Percentiles rank a stretch among this genome's conserved stretches.
These are phyloP conservation scores for Penicillium italicum DNA, from an alignment of 2,329 filamentous ascomycete species.

Conservation along the genomic window DNA sequence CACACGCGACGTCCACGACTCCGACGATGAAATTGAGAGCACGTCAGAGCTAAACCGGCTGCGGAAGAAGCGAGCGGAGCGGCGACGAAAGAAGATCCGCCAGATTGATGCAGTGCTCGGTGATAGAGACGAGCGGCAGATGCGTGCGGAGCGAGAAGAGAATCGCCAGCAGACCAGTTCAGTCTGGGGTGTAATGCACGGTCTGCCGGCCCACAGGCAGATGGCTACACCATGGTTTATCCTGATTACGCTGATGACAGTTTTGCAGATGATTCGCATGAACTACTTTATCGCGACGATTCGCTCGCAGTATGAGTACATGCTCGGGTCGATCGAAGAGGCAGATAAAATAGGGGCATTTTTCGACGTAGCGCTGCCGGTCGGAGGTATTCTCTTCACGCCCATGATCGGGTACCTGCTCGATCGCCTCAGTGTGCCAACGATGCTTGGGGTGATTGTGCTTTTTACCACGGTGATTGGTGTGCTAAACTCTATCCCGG, in stretches of 20 bases:
- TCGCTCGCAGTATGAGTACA: conserved; percentile 72
- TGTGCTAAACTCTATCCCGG: conserved; percentile 68
- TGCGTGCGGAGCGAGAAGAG: conserved; percentile 61
- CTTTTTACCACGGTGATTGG: conserved; percentile 70
- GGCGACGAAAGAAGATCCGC: conserved; percentile 59
- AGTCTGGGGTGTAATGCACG: conserved; percentile 82
- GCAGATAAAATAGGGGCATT: conserved; percentile 73
- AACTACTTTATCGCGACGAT: conserved; percentile 93
- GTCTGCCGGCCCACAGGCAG: conserved; percentile 64
- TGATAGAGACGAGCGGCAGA: conserved; percentile 55
- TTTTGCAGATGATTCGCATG: conserved; percentile 74
- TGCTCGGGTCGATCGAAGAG: conserved; percentile 60
- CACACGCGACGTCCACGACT: conserved; percentile 45
- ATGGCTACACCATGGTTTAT: conserved; percentile 80
- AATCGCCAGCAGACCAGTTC: conserved; percentile 66
- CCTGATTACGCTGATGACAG: conserved; percentile 76
- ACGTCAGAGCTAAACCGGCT: conserved; percentile 45
- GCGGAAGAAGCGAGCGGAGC: conserved; percentile 55
- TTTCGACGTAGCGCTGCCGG: conserved; percentile 76
- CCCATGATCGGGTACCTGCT: conserved; percentile 80
- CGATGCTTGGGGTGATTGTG: conserved; percentile 68
- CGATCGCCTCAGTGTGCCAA: conserved; percentile 70
- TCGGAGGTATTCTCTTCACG: conserved; percentile 75
- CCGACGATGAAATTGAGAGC: conserved; percentile 50
- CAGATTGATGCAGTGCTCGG: conserved; percentile 71